Percentiles rank a stretch among this genome's conserved stretches.
Conservation (phyloP, 2,329 filamentous ascomycete species). For the Colletotrichum liriopes region DNA sequence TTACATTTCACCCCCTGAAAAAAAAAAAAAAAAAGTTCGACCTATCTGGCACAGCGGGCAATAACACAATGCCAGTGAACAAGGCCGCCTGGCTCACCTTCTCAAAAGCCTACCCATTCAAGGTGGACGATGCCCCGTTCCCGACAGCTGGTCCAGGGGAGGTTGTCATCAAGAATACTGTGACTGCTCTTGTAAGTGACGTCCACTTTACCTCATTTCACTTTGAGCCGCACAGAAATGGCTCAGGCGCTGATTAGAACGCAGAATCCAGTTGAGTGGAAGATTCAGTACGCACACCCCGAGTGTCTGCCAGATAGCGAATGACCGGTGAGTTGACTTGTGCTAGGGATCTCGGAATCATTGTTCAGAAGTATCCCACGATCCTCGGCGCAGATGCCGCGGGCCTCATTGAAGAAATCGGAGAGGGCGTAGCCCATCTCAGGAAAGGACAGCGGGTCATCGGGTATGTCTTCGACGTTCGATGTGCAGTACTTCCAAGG, state of each 20-base stretch:
- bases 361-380: constrained; percentile 25
- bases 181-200: constrained; percentile 41
- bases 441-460: constrained; percentile 35
- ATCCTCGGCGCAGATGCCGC: constrained; percentile 44
- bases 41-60: too few species aligned
- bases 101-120: constrained; percentile 9
- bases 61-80: constrained; percentile 10
- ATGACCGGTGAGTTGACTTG: too few species aligned
- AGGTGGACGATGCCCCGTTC: constrained; percentile 17
- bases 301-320: too few species aligned
- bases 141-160: constrained; percentile 38
- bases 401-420: constrained; percentile 46
- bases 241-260: neutral
- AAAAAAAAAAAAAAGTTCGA: too few species aligned
- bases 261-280: constrained; percentile 19
- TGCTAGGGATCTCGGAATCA: too few species aligned
- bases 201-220: neutral
- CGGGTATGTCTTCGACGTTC: neutral
- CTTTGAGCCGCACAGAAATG: too few species aligned
- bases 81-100: constrained; percentile 33
- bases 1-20: too few species aligned
- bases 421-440: constrained; percentile 44
- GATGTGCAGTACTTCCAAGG: neutral
- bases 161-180: constrained; percentile 44
- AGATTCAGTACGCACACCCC: constrained; percentile 10